A percentile compares a stretch with the other conserved stretches of the same genome.
Evolutionary conservation across 129 eudicot species (phyloP).

Genomic region (Flaveria robusta): DNA sequence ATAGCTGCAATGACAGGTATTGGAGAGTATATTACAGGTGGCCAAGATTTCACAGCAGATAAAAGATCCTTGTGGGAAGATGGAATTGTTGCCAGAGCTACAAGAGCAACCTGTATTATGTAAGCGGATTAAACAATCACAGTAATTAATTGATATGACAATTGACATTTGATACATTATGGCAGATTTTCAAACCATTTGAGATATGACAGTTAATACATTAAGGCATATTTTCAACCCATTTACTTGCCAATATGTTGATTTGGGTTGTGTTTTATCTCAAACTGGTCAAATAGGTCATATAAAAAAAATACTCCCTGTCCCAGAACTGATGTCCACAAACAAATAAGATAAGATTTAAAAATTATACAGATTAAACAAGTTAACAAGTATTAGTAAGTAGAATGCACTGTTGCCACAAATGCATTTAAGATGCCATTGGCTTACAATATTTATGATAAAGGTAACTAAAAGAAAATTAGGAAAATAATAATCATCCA

Average conservation of each 20-base stretch:
- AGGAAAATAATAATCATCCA: background rate
- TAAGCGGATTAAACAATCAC: conserved; percentile 12
- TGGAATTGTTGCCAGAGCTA: conserved; percentile 87
- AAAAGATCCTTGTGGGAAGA: conserved; percentile 87
- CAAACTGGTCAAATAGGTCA: background rate
- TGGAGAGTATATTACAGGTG: conserved; percentile 74
- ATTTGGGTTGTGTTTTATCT: conserved; percentile 8
- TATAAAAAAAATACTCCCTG: background rate
- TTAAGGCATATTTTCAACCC: background rate
- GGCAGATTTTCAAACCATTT: background rate
- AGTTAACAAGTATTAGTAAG: background rate
- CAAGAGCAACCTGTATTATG: conserved; percentile 79
- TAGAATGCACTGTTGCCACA: background rate
- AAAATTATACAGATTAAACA: background rate
- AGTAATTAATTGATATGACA: background rate
- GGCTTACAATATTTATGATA: background rate
- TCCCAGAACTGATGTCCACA: background rate
- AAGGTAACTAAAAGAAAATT: background rate
- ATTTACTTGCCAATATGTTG: background rate
- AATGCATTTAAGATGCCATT: background rate
- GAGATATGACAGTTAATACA: background rate
- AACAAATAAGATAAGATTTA: background rate
- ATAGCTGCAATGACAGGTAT: conserved; percentile 74
- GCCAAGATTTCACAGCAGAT: conserved; percentile 88
- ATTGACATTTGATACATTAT: conserved; percentile 11